Conservation (phyloP, 495 filamentous ascomycete species). For the Podospora pseudoanserina region DNA sequence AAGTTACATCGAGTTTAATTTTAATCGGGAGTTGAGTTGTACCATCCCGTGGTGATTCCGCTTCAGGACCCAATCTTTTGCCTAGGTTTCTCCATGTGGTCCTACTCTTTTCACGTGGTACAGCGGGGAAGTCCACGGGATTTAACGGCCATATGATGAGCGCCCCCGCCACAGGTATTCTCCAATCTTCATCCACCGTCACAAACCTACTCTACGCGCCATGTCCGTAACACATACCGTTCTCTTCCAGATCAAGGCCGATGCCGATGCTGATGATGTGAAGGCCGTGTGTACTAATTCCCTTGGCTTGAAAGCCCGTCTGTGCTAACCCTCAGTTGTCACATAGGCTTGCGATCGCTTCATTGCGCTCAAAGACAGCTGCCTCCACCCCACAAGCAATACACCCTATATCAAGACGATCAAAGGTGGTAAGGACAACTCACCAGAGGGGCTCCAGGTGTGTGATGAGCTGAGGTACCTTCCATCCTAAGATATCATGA, state of each 20-base stretch:
- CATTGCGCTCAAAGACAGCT: slow-evolving; percentile 41
- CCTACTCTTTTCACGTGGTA: not conserved
- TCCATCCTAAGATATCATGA: not conserved
- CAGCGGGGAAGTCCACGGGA: not conserved
- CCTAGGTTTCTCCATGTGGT: not conserved
- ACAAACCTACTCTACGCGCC: slow-evolving; percentile 7
- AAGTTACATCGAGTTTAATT: too few relatives aligned
- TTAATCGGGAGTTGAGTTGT: too few relatives aligned
- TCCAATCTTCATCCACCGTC: not conserved
- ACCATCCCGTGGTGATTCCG: too few relatives aligned
- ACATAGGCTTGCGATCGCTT: slow-evolving; percentile 27
- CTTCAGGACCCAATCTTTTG: not conserved
- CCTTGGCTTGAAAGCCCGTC: too few relatives aligned
- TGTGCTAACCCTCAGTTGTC: not conserved
- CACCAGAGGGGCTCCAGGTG: slow-evolving; percentile 62
- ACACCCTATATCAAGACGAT: slow-evolving; percentile 57
- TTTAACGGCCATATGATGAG: not conserved
- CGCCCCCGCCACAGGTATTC: too few relatives aligned
- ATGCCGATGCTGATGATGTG: slow-evolving; percentile 37
- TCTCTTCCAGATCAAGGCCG: slow-evolving; percentile 58
- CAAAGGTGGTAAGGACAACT: slow-evolving; percentile 62
- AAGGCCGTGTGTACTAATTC: slow-evolving; percentile 42
- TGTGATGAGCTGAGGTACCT: slow-evolving; percentile 3
- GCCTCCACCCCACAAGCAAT: slow-evolving; percentile 47
- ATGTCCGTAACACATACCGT: slow-evolving; percentile 60